Percentiles rank a stretch among this genome's conserved stretches.
Evolutionary conservation across 441 rosid species (phyloP).

Genomic region (Euphorbia schlechtendalii): DNA sequence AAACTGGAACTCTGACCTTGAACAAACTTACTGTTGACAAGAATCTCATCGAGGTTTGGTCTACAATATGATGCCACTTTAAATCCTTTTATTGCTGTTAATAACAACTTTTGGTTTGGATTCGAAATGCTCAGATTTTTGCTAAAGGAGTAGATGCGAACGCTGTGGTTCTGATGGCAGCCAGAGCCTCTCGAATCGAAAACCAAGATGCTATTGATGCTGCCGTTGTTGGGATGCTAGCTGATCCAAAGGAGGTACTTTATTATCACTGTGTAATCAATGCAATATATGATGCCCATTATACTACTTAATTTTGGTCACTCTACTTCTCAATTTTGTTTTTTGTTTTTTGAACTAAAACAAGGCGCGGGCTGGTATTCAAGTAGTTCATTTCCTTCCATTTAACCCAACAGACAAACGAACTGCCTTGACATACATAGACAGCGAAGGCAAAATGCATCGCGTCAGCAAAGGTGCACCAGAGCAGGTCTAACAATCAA

Average conservation of each 20-base stretch:
- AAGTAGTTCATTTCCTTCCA: constrained; percentile 73
- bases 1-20: constrained; percentile 78
- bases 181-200: constrained; percentile 78
- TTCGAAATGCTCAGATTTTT: constrained; percentile 33
- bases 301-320: background rate
- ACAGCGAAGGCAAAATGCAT: constrained; percentile 58
- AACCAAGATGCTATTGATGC: constrained; percentile 91
- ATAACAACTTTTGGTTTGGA: constrained; percentile 5
- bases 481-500: constrained; percentile 45
- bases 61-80: background rate
- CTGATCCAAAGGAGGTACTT: constrained; percentile 62
- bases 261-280: background rate
- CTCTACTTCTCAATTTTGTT: background rate
- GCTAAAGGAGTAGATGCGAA: constrained; percentile 34
- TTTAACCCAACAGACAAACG: constrained; percentile 82
- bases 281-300: too few relatives aligned
- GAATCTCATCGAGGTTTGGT: constrained; percentile 47
- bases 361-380: constrained; percentile 72
- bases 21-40: constrained; percentile 76
- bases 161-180: constrained; percentile 48
- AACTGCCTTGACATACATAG: constrained; percentile 73
- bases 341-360: background rate
- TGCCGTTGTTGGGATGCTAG: constrained; percentile 69
- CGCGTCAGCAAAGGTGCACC: constrained; percentile 81
- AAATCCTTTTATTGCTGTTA: background rate